Evolutionary conservation across 2,329 filamentous ascomycete genomes (phyloP), one percentile per base, ranked within the genome.

Genomic region (Colletotrichum horii): DNA sequence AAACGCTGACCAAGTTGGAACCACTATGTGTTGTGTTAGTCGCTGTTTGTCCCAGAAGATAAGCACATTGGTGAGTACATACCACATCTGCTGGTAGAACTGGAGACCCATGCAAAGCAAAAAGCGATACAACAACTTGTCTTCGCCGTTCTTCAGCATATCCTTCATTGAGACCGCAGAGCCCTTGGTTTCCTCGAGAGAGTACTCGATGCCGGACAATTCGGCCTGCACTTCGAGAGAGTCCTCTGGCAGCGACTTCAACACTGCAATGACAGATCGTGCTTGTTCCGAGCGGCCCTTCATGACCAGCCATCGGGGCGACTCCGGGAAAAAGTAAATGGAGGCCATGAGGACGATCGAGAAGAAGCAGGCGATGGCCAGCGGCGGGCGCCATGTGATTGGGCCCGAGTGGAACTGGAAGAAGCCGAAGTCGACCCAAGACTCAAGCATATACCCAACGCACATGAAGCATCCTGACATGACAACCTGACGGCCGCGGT

Each of bases 121-220:
- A 71, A 84, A 83, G 2, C 89, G 87, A 81, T 91, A 89, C 19
- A 85, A 80, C 2, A 89, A 84, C 81, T 88, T 88, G 68, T 89
- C 87, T 16, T 88, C 84, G 71, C 87, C 87, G 82, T 87, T 88
- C 77, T 83, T 87, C 77, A 89, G 81, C 78, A 89, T 82, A 55
- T 89, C 85, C 36, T 79, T 80, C 19, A 89, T 79, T 62, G 81
- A 85, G 3, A 84, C 83, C 8, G 71, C 65, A 16, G 82, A 83
- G 55, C 82, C 79, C 6, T 80, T 78, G 8, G 86, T 84, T 68
- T 86, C 83, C 76, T 89, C 87, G 32, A 89, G 85, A 0, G 87
- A 87, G 71, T 85, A 82, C 75, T 89, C 86, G 43, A 90, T 90
- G 28, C 84, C 86, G 2, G 82, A 81, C 3, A 90, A 81, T 77